phyloP scores from a whole-genome alignment of 306 rosid genomes.

The Gillenia trifoliata region DNA sequence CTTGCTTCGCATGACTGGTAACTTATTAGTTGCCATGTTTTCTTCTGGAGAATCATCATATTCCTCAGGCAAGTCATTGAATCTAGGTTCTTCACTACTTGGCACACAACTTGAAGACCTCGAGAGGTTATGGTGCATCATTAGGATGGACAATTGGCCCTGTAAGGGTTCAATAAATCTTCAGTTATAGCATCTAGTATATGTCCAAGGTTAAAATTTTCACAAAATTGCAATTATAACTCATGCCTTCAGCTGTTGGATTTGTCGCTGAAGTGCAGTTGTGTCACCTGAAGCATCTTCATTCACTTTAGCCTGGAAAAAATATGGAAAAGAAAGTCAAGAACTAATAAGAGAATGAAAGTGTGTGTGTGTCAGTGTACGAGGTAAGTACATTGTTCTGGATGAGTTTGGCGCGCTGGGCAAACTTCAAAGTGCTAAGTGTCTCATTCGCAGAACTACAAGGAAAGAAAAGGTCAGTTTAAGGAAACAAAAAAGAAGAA shows the following conservation, averaged over 20 bases:
- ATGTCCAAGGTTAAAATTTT: constrained; percentile 12
- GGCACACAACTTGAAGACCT: constrained; percentile 38
- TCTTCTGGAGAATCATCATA: constrained; percentile 23
- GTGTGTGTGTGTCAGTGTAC: constrained; percentile 9
- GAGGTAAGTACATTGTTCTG: constrained; percentile 74
- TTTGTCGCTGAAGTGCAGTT: constrained; percentile 80
- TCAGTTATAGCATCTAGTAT: constrained; percentile 21
- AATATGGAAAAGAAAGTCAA: background rate
- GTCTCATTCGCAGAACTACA: constrained; percentile 89
- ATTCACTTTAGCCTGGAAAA: constrained; percentile 78
- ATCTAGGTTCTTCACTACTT: constrained; percentile 43
- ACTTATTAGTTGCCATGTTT: constrained; percentile 20
- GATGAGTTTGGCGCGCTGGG: constrained; percentile 97
- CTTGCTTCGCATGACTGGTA: constrained; percentile 29
- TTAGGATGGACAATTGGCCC: constrained; percentile 72
- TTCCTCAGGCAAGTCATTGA: constrained; percentile 41
- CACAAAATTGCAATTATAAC: constrained; percentile 20
- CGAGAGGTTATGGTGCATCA: constrained; percentile 38
- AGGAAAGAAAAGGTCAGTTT: constrained; percentile 26
- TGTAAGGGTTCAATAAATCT: constrained; percentile 39
- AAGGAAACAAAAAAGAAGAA: constrained; percentile 14
- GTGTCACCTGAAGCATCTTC: constrained; percentile 92
- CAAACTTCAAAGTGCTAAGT: constrained; percentile 92
- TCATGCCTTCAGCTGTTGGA: constrained; percentile 79
- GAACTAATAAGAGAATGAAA: constrained; percentile 5